Conservation (phyloP, 108 stramenopile species). For the Asterionellopsis glacialis region DNA sequence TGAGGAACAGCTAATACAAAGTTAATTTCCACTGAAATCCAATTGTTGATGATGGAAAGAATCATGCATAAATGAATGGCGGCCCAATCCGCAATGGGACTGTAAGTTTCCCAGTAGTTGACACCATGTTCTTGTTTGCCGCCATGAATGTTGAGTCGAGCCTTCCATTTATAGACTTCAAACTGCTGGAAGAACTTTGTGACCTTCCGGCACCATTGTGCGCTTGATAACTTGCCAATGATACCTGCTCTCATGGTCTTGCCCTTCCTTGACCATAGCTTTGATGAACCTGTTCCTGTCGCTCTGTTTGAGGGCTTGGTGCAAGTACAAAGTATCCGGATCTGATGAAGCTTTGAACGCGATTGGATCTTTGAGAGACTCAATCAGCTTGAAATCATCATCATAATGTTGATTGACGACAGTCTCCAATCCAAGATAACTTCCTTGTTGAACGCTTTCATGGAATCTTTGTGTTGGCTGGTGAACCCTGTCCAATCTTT, state of each 20-base stretch:
- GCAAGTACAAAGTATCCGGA: slow-evolving; percentile 27
- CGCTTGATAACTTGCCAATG: slow-evolving; percentile 15
- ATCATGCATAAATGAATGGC: not conserved
- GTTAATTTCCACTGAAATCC: slow-evolving; percentile 19
- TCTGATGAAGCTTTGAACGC: too few species aligned
- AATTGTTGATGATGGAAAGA: slow-evolving; percentile 11
- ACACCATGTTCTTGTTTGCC: slow-evolving; percentile 10
- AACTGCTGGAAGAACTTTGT: slow-evolving; percentile 10
- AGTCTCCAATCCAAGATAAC: too few species aligned
- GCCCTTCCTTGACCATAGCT: too few species aligned
- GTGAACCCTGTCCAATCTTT: too few species aligned
- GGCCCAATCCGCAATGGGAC: slow-evolving; percentile 26
- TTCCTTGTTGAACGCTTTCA: too few species aligned
- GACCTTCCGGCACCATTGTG: slow-evolving; percentile 8
- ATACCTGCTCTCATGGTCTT: slow-evolving; percentile 6
- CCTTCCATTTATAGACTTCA: slow-evolving; percentile 28
- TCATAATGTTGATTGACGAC: too few species aligned
- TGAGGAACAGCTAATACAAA: slow-evolving; percentile 27
- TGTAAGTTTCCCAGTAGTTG: slow-evolving; percentile 46
- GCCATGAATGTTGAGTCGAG: slow-evolving; percentile 14
- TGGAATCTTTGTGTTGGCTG: too few species aligned
- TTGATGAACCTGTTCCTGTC: slow-evolving; percentile 16
- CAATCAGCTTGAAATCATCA: too few species aligned
- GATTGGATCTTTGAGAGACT: not conserved
- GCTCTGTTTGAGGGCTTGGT: slow-evolving; percentile 21